Conservation (phyloP, 2,329 filamentous ascomycete species). For the Cladophialophora immunda region DNA sequence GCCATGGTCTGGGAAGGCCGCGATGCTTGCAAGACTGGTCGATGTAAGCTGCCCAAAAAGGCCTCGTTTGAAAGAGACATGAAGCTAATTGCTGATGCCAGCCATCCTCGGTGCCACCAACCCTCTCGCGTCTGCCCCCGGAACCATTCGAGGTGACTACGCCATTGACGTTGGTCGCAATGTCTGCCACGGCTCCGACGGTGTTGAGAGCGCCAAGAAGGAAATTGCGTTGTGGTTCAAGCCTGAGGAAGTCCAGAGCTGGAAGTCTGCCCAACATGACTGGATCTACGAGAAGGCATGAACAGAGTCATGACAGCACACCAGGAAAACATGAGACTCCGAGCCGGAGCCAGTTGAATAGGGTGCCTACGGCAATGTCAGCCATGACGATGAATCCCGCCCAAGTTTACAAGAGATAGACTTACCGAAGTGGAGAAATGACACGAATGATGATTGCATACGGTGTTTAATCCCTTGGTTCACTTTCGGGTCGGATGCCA, state of each 20-base stretch:
- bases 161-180: constrained; percentile 94
- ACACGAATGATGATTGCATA: constrained; percentile 10
- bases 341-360: neutral
- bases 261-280: constrained; percentile 83
- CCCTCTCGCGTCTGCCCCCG: constrained; percentile 90
- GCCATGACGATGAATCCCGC: constrained; percentile 7
- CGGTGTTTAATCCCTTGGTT: neutral
- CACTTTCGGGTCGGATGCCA: neutral
- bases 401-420: constrained; percentile 20
- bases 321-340: neutral
- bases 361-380: constrained; percentile 2
- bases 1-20: constrained; percentile 99
- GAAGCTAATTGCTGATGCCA: constrained; percentile 46
- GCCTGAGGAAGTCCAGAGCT: constrained; percentile 82
- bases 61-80: constrained; percentile 31
- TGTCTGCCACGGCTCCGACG: constrained; percentile 99
- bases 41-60: constrained; percentile 65
- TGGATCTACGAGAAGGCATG: constrained; percentile 96
- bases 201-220: constrained; percentile 99
- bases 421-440: constrained; percentile 14
- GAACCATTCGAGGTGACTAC: constrained; percentile 97
- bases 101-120: constrained; percentile 98
- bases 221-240: constrained; percentile 99
- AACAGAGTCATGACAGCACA: constrained; percentile 30
- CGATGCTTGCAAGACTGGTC: constrained; percentile 98